A percentile compares a stretch with the other conserved stretches of the same genome.
These are phyloP conservation scores for Plasmopara viticola DNA, from an alignment of 352 stramenopile species.

Conservation along the genomic window DNA sequence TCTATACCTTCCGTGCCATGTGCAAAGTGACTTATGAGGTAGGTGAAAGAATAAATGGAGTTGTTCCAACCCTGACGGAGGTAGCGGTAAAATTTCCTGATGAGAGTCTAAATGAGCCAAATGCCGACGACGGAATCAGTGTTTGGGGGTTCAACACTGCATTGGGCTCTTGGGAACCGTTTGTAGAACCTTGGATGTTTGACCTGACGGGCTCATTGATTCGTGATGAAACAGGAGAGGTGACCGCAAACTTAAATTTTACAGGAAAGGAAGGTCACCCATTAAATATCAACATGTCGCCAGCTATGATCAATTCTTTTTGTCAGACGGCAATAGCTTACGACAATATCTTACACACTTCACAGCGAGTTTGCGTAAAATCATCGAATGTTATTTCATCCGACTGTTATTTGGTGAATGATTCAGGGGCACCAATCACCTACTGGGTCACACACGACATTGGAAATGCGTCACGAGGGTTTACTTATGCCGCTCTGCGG, in stretches of 20 bases:
- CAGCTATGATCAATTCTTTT: conserved; percentile 53
- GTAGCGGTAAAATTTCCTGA: conserved; percentile 55
- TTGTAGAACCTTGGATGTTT: conserved; percentile 76
- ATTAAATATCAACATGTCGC: conserved; percentile 67
- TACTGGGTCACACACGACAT: conserved; percentile 60
- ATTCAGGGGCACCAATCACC: conserved; percentile 47
- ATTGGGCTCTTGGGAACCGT: conserved; percentile 71
- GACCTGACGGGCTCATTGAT: conserved; percentile 29
- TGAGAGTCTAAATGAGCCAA: conserved; percentile 36
- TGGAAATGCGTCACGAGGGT: conserved; percentile 38
- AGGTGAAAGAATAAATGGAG: conserved; percentile 16
- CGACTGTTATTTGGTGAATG: conserved; percentile 75
- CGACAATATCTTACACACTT: conserved; percentile 26
- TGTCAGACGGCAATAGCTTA: conserved; percentile 59
- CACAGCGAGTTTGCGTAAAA: conserved; percentile 25
- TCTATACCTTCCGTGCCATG: conserved; percentile 63
- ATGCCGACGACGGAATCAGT: conserved; percentile 67
- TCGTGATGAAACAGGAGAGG: conserved; percentile 39
- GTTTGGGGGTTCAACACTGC: conserved; percentile 74
- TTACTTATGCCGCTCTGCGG: conserved; percentile 46
- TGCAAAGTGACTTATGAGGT: conserved; percentile 50
- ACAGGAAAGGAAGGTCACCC: conserved; percentile 47
- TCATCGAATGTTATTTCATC: conserved; percentile 70
- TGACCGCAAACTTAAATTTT: conserved; percentile 46
- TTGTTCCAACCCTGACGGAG: conserved; percentile 17